These are phyloP conservation scores for Pseudogymnoascus sp. DNA, from an alignment of 2,329 filamentous ascomycete species.

Conservation along the genomic window DNA sequence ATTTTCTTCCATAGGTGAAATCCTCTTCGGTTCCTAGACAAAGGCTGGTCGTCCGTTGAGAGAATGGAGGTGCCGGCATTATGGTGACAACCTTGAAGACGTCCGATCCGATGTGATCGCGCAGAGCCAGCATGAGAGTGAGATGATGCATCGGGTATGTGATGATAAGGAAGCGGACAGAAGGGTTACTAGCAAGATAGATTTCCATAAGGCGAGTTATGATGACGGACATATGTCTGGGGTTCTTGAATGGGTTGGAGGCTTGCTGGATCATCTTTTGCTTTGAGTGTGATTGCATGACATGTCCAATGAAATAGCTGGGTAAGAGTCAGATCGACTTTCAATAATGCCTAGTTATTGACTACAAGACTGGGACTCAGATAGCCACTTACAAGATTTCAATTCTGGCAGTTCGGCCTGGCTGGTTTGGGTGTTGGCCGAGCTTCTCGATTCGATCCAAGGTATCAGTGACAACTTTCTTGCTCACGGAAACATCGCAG, in stretches of 20 bases:
- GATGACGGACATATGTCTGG: conserved; percentile 47
- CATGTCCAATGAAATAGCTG: conserved; percentile 53
- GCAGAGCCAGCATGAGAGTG: conserved; percentile 47
- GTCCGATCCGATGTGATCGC: conserved; percentile 47
- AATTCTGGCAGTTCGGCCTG: not conserved
- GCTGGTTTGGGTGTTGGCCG: conserved; percentile 33
- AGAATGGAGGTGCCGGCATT: conserved; percentile 23
- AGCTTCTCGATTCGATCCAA: conserved; percentile 47
- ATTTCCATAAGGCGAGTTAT: conserved; percentile 54
- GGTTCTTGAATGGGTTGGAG: conserved; percentile 47
- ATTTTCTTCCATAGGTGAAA: conserved; percentile 25
- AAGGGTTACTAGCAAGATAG: conserved; percentile 45
- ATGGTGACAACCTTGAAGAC: conserved; percentile 53
- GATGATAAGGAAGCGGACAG: conserved; percentile 49
- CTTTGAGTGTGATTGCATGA: conserved; percentile 49
- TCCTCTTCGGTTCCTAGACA: not conserved
- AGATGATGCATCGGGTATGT: conserved; percentile 52
- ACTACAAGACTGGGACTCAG: conserved; percentile 9
- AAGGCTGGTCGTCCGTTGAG: not conserved
- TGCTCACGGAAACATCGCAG: conserved; percentile 45
- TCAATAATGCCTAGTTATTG: not conserved
- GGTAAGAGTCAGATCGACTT: not conserved
- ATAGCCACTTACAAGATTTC: not conserved
- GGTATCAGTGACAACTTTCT: conserved; percentile 40
- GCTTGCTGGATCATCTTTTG: conserved; percentile 43